Percentiles rank a stretch among this genome's conserved stretches.
Conservation (phyloP, 2,329 filamentous ascomycete genomes). For the Zasmidium citrigriseum region DNA sequence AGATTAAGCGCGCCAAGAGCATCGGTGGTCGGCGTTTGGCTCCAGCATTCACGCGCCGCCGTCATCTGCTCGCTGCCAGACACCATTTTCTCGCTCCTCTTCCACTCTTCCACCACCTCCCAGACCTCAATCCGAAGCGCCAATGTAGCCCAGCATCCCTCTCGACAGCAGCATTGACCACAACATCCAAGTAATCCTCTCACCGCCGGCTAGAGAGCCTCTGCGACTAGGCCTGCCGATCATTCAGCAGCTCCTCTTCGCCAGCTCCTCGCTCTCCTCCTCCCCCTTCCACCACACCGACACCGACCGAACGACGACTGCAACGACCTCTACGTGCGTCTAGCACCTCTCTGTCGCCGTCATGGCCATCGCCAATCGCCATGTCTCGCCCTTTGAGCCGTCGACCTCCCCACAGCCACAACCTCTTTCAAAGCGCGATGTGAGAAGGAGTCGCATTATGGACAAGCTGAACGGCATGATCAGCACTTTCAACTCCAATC, state of each 20-base stretch:
- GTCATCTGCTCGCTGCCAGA: background rate
- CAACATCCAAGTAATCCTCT: background rate
- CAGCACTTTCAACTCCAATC: slow-evolving; percentile 75
- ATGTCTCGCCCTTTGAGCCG: slow-evolving; percentile 23
- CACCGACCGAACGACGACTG: background rate
- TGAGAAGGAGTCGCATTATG: slow-evolving; percentile 78
- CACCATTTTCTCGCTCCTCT: background rate
- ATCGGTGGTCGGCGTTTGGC: background rate
- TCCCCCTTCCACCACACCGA: background rate
- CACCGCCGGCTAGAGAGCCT: background rate
- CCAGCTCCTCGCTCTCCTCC: background rate
- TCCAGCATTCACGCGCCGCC: background rate
- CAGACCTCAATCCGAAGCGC: background rate
- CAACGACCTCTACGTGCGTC: background rate
- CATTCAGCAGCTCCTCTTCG: slow-evolving; percentile 1
- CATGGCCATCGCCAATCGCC: slow-evolving; percentile 26
- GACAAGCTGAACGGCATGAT: slow-evolving; percentile 77
- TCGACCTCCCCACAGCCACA: slow-evolving; percentile 47
- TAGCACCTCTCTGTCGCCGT: background rate
- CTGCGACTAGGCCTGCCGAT: background rate
- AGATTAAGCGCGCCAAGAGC: background rate
- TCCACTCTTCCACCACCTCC: background rate
- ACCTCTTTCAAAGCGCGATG: slow-evolving; percentile 79
- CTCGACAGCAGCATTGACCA: background rate
- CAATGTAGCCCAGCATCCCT: background rate